Evolutionary conservation across 768 basidiomycete genomes (phyloP), one percentile per base, ranked within the genome.

Genomic region (Arthromyces matolae): DNA sequence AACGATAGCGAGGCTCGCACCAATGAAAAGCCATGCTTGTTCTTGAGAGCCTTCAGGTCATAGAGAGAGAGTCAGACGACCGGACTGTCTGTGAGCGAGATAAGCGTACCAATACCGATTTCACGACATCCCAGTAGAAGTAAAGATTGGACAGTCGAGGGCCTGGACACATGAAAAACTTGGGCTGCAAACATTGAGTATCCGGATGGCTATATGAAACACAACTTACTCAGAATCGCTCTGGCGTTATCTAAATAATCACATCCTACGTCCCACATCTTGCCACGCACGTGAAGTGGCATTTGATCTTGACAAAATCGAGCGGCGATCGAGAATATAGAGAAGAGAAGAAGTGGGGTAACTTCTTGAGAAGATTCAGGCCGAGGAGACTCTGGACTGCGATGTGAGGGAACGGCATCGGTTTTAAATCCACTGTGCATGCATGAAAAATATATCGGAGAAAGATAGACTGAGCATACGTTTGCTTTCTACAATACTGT

Each of bases 1-100:
- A 29, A 42, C n/a, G 13, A 49, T n/a, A 49, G 6, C n/a, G n/a
- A 8, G 41, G 37, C 47, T 49, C 64, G 36, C 47, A 84, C 87
- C 87, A 53, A 84, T 80, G 58, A 85, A 88, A 38, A 89, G 72
- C 92, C 92, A 94, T 1, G 86, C 88, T 60, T 88, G 84, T 51
- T 89, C 85, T 85, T 90, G 89, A 12, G 68, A 73, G 58, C 88
- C 75, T 71, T 37, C 16, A 34, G 31, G n/a, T n/a, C n/a, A 6
- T 24, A 35, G 29, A n/a, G 43, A 50, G 20, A 47, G 12, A 39
- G 49, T 49, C 7, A 29, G 18, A 14, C n/a, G 7, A 42, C 33
- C 19, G 20, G 9, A 31, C 50, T 29, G 28, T 4, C 12, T 22
- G 13, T 12, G 27, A 36, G 8, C 24, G 20, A 23, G 19, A 10